These are phyloP conservation scores for Fomitiporia mediterranea DNA, from an alignment of 1,284 basidiomycete species.

Conservation along the genomic window DNA sequence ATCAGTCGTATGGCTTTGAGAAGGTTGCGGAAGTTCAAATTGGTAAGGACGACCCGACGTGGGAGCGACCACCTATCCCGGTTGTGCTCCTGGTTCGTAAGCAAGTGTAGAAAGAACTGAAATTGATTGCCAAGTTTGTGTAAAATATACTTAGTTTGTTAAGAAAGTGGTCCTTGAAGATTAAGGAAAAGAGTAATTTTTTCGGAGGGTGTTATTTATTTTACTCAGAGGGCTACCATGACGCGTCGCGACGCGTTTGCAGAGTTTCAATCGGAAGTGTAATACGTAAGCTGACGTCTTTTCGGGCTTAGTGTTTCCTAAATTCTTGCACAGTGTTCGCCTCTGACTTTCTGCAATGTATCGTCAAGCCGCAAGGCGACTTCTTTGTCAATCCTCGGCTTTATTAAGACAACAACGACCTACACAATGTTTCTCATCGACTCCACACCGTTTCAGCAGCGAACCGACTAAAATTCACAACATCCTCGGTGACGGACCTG, in stretches of 20 bases:
- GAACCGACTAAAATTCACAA: conserved; percentile 46
- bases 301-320: background rate
- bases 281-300: background rate
- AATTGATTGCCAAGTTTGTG: too few species aligned
- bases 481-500: conserved; percentile 63
- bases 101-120: too few species aligned
- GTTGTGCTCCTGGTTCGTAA: too few species aligned
- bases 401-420: background rate
- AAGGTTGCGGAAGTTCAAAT: background rate
- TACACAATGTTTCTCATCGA: background rate
- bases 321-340: background rate
- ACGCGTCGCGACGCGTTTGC: background rate
- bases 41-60: background rate
- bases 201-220: too few species aligned
- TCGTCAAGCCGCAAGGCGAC: background rate
- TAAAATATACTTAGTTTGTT: too few species aligned
- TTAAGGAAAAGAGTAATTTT: too few species aligned
- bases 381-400: background rate
- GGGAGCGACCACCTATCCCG: background rate
- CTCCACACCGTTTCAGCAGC: background rate
- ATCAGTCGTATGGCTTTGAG: background rate
- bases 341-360: background rate
- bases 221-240: background rate
- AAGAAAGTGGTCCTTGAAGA: too few species aligned
- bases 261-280: background rate